Percentiles rank a stretch among this genome's conserved stretches.
These are phyloP conservation scores for Macadamia tetraphylla DNA, from an alignment of 164 flowering plant genomes.

Conservation along the genomic window DNA sequence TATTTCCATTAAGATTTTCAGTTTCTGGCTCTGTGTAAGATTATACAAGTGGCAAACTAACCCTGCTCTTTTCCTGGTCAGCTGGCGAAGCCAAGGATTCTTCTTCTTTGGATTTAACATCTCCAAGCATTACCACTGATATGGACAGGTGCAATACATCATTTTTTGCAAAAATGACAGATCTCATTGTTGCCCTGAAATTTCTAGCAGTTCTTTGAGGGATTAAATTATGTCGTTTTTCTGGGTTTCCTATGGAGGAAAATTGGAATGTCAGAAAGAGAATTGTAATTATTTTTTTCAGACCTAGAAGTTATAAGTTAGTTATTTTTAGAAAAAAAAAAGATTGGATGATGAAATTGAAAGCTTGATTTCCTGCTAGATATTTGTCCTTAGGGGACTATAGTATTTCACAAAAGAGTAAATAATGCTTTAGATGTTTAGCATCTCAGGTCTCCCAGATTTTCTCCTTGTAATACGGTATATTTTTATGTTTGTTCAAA, in stretches of 20 bases:
- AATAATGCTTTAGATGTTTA: no score
- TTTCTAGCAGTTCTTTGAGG: neutral
- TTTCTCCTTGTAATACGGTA: neutral
- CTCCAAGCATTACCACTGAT: conserved; percentile 43
- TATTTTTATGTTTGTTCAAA: neutral
- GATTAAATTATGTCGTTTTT: neutral
- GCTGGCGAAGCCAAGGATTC: conserved; percentile 69
- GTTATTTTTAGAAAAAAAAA: neutral
- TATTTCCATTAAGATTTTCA: conserved; percentile 18
- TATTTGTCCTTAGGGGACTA: neutral
- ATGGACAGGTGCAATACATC: conserved; percentile 46
- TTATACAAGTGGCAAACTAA: conserved; percentile 2
- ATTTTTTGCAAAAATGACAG: neutral
- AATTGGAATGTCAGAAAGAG: neutral
- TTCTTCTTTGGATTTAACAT: conserved; percentile 34
- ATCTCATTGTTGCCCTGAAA: neutral
- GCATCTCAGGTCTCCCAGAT: neutral
- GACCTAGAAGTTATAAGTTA: no score
- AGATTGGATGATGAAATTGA: no score
- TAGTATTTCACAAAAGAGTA: no score
- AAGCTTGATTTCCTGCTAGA: neutral
- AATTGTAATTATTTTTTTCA: neutral
- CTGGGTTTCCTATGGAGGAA: neutral
- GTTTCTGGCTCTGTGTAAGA: conserved; percentile 6
- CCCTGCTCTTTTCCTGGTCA: conserved; percentile 21